Base-by-base conservation (phyloP, 768 basidiomycete genomes). In the Phlebiopsis gigantea region DNA sequence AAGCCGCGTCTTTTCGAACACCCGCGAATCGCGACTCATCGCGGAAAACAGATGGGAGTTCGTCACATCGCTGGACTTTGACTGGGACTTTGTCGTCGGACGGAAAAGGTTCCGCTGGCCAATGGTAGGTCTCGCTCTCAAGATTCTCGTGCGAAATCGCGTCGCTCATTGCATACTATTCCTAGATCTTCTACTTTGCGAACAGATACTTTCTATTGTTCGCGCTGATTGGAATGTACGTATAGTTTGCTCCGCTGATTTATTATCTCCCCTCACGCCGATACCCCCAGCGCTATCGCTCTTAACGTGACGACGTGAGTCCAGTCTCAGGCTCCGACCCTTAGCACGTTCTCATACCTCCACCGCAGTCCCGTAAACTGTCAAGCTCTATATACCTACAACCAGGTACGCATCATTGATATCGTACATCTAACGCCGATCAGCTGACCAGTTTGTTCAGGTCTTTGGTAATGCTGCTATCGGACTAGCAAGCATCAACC, bases 401-500 rank as follows among this genome's bases (percentile, higher is more conserved):
- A 84, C 58, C 77, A 79, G 68, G 76, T 82, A 63, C 29, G 65
- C 58, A 22, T 7, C 50, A 2, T 34, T 28, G 24, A 57, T 28
- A 31, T 19, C 21, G 12, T 9, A 19, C 22, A 21, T n/a, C 8
- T 46, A 26, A 29, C 21, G 41, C 17, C 25, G 19, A n/a, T 25
- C 54, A 25, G 42, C 46, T 50, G 17, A 51, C 9, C 25, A 6
- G 17, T 3, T 42, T 21, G 47, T 19, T 14, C 25, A 79, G 75
- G 71, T 74, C 46, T 75, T 81, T 53, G 87, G 87, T 17, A 85
- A 87, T 68, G 79, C 81, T 17, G 73, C 85, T 21, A 79, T 87
- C 42, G 86, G 87, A 24, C 72, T 87, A 3, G 85, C 87, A 12
- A 87, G 84, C 65, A 79, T 88, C 57, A 88, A 88, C 64, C 75